Evolutionary conservation across 139 green algal genomes (phyloP), one percentile per base, ranked within the genome.

Genomic region (Yamagishiella unicocca): DNA sequence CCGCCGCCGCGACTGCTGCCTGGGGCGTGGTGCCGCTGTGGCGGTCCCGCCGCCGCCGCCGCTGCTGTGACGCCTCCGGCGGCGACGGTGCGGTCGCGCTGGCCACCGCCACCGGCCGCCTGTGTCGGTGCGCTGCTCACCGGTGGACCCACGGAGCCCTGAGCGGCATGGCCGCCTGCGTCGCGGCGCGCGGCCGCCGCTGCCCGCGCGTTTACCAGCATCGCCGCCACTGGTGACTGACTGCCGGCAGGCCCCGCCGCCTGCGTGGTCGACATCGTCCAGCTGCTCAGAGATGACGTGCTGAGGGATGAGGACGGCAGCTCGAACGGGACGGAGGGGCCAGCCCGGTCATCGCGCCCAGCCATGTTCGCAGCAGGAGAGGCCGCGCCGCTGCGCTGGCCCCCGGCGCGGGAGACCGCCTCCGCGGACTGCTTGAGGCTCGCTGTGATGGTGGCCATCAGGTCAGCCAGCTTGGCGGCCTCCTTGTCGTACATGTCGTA

Each of bases 401-500:
- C 58, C 6, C 79, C 79, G 0, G 79, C 79, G 0, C 61, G 61
- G 2, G 79, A 33, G 5, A 85, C 62, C 4, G 79, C 61, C n/a
- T 62, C 40, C 3, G 40, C 62, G 17, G 79, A 76, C 79, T 85
- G 79, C 43, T 40, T 35, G 9, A 86, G 62, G 31, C 64, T 78
- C 5, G 80, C 64, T 2, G n/a, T 66, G 33, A 86, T 77, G 33
- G 38, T 67, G 21, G 80, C 45, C 80, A 86, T 77, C 12, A 86
- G 80, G 6, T 86, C 31, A 1, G 80, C 80, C 43, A 86, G 21
- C 43, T 43, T n/a, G 2, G 22, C 22, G 0, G 43, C 25, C 33
- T 86, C 80, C 31, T 67, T 77, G 80, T 86, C 80, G 62, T 86
- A 86, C 64, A 78, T 35, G 2, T 86, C 64, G n/a, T 86, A 86